Evolutionary conservation across 768 basidiomycete species (phyloP).

Genomic region (Boletus eberwhitei): DNA sequence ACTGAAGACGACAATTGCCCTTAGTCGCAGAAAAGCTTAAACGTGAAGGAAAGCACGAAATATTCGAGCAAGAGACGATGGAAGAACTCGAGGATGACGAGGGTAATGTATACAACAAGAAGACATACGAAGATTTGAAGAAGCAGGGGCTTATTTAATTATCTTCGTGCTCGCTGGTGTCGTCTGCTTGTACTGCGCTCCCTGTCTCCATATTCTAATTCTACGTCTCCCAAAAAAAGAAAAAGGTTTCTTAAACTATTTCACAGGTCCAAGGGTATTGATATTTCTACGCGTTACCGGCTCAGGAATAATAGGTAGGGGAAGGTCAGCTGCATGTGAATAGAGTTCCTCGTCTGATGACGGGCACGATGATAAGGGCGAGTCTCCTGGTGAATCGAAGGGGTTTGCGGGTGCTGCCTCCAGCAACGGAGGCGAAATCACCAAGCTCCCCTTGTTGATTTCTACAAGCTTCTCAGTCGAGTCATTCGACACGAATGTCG

Average conservation of each 20-base stretch:
- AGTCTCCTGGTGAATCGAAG: conserved; percentile 66
- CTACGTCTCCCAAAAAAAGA: background rate
- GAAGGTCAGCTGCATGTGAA: conserved; percentile 66
- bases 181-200: conserved; percentile 1
- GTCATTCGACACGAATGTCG: background rate
- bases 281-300: conserved; percentile 11
- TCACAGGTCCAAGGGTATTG: conserved; percentile 4
- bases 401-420: conserved; percentile 54
- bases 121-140: conserved; percentile 97
- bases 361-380: conserved; percentile 68
- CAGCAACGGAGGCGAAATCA: conserved; percentile 40
- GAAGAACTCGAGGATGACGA: conserved; percentile 98
- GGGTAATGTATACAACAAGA: conserved; percentile 96
- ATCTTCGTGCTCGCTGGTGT: background rate
- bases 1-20: background rate
- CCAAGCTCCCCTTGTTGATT: conserved; percentile 13
- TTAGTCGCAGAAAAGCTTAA: conserved; percentile 96
- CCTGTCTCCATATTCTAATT: conserved; percentile 1
- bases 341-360: conserved; percentile 87
- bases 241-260: conserved; percentile 1
- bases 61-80: conserved; percentile 91
- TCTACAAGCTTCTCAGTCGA: conserved; percentile 11
- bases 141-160: conserved; percentile 84
- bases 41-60: conserved; percentile 92
- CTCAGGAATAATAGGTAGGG: conserved; percentile 56